Conservation (phyloP, 805 yeast genomes). For the Candida dajiaensis region DNA sequence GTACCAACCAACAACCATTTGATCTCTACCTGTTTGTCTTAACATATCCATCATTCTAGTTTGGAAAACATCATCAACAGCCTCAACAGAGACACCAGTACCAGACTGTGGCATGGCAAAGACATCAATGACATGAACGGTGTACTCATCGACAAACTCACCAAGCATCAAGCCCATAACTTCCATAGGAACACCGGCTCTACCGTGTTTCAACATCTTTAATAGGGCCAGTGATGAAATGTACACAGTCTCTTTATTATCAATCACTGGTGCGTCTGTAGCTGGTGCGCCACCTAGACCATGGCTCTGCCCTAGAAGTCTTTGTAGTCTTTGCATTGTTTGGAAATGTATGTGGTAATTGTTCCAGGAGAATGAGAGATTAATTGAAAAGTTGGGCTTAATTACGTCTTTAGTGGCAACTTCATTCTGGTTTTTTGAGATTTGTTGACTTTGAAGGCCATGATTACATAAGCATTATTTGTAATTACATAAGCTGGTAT, state of each 20-base stretch:
- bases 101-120: conserved; percentile 99
- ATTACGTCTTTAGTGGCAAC: not conserved
- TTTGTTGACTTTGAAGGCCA: not conserved
- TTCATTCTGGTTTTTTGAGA: not conserved
- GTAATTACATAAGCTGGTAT: not conserved
- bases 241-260: conserved; percentile 93
- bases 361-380: not conserved
- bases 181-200: conserved; percentile 86
- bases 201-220: conserved; percentile 96
- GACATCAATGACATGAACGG: conserved; percentile 95
- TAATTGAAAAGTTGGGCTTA: not conserved
- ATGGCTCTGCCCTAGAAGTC: conserved; percentile 35
- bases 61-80: conserved; percentile 98
- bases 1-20: conserved; percentile 99
- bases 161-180: conserved; percentile 99
- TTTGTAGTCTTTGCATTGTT: conserved; percentile 36
- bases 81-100: conserved; percentile 98
- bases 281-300: conserved; percentile 41
- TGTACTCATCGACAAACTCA: conserved; percentile 94
- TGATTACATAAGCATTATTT: not conserved
- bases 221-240: conserved; percentile 91
- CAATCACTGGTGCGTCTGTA: conserved; percentile 78
- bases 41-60: conserved; percentile 99
- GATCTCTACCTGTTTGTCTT: conserved; percentile 97
- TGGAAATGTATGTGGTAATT: not conserved